Evolutionary conservation across 2,329 filamentous ascomycete genomes (phyloP).

Genomic region (Diaporthe vexans): DNA sequence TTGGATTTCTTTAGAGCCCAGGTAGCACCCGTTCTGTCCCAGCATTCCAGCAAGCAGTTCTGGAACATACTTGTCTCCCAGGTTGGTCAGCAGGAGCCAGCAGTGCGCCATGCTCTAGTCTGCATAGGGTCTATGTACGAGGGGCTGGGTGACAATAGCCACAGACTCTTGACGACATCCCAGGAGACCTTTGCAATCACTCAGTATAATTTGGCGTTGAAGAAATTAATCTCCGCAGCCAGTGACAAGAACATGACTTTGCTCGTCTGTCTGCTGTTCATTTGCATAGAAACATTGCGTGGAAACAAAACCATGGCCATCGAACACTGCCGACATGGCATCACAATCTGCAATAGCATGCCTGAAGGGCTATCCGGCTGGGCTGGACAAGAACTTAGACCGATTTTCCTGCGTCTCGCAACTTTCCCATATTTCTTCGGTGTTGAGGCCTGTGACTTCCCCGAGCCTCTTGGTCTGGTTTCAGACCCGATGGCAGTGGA

Average conservation of each 20-base stretch:
- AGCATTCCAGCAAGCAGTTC: constrained; percentile 58
- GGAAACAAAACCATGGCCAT: constrained; percentile 57
- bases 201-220: constrained; percentile 65
- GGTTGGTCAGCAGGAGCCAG: constrained; percentile 59
- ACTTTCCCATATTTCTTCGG: constrained; percentile 53
- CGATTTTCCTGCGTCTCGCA: constrained; percentile 60
- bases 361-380: constrained; percentile 33
- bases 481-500: neutral
- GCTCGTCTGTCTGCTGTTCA: constrained; percentile 64
- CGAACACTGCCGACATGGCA: constrained; percentile 50
- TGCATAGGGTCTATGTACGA: constrained; percentile 65
- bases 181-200: constrained; percentile 54
- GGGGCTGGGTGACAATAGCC: constrained; percentile 44
- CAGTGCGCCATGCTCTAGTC: constrained; percentile 63
- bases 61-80: constrained; percentile 62
- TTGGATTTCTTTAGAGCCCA: constrained; percentile 54
- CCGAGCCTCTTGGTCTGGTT: constrained; percentile 27
- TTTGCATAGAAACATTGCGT: constrained; percentile 63
- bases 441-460: constrained; percentile 29
- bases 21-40: constrained; percentile 57
- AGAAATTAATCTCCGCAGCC: constrained; percentile 55
- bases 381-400: constrained; percentile 55
- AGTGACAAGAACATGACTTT: constrained; percentile 53
- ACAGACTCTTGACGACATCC: constrained; percentile 44
- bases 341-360: constrained; percentile 43